These are phyloP conservation scores for Penicillium paradoxum DNA, from an alignment of 495 filamentous ascomycete genomes.

Conservation along the genomic window DNA sequence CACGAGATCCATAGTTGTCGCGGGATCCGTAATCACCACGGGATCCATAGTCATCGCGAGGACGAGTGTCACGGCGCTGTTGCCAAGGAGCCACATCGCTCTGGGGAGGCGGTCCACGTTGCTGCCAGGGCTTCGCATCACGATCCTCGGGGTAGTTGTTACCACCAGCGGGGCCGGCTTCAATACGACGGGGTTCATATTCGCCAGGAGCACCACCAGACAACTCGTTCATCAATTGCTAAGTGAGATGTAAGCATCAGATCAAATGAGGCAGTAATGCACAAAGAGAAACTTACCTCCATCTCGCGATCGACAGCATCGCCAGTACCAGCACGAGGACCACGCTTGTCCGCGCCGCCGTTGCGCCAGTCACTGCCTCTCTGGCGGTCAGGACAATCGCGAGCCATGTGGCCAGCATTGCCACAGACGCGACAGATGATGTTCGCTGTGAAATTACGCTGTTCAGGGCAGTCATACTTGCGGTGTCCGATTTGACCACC, in stretches of 20 bases:
- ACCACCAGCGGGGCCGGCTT: slow-evolving; percentile 65
- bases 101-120: slow-evolving; percentile 63
- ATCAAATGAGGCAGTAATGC: neutral
- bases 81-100: slow-evolving; percentile 80
- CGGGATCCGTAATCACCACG: slow-evolving; percentile 48
- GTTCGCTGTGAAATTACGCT: slow-evolving; percentile 95
- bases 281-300: slow-evolving; percentile 61
- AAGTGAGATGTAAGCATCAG: slow-evolving; percentile 31
- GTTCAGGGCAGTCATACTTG: slow-evolving; percentile 98
- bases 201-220: slow-evolving; percentile 66
- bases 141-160: slow-evolving; percentile 46
- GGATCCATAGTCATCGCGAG: slow-evolving; percentile 47
- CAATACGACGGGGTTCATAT: slow-evolving; percentile 73
- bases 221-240: slow-evolving; percentile 98
- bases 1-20: slow-evolving; percentile 17
- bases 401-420: slow-evolving; percentile 87
- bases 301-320: slow-evolving; percentile 92
- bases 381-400: slow-evolving; percentile 90
- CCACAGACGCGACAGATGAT: slow-evolving; percentile 99
- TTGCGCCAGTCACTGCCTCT: slow-evolving; percentile 90
- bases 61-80: slow-evolving; percentile 52
- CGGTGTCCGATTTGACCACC: slow-evolving; percentile 96
- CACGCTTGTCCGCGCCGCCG: slow-evolving; percentile 33
- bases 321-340: slow-evolving; percentile 62
- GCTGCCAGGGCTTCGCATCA: slow-evolving; percentile 83